phyloP scores from a whole-genome alignment of 306 rosid genomes.

The Parietaria judaica region DNA sequence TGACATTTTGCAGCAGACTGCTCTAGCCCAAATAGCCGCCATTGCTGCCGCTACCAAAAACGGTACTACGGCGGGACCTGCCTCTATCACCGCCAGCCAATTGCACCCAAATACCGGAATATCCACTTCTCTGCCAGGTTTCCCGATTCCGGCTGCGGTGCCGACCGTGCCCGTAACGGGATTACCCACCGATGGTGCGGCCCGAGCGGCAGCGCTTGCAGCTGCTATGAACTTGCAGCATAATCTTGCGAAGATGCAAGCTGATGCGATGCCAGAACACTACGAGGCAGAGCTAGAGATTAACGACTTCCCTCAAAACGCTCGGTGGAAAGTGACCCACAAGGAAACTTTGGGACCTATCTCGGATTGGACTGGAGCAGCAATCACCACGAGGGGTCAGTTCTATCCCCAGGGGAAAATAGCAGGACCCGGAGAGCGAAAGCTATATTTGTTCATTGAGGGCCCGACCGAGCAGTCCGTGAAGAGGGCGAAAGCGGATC shows the following conservation, averaged over 20 bases:
- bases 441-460: constrained; percentile 84
- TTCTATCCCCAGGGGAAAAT: constrained; percentile 71
- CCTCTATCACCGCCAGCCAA: constrained; percentile 48
- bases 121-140: constrained; percentile 56
- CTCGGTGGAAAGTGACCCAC: constrained; percentile 95
- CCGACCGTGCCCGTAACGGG: constrained; percentile 47
- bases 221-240: constrained; percentile 91
- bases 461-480: constrained; percentile 89
- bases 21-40: constrained; percentile 64
- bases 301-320: constrained; percentile 95
- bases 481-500: constrained; percentile 79
- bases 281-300: constrained; percentile 91
- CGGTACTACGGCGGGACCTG: constrained; percentile 34
- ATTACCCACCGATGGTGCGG: constrained; percentile 67
- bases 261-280: constrained; percentile 84
- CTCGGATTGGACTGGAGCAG: constrained; percentile 96
- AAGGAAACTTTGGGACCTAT: constrained; percentile 92
- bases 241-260: constrained; percentile 77
- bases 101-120: constrained; percentile 54
- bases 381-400: constrained; percentile 95
- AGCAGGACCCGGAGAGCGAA: constrained; percentile 87
- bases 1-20: constrained; percentile 76
- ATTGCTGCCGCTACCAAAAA: constrained; percentile 68
- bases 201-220: constrained; percentile 67
- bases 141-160: constrained; percentile 31